Evolutionary conservation across 345 rosid genomes (phyloP), one percentile per base, ranked within the genome.

Genomic region (Litchi chinensis): DNA sequence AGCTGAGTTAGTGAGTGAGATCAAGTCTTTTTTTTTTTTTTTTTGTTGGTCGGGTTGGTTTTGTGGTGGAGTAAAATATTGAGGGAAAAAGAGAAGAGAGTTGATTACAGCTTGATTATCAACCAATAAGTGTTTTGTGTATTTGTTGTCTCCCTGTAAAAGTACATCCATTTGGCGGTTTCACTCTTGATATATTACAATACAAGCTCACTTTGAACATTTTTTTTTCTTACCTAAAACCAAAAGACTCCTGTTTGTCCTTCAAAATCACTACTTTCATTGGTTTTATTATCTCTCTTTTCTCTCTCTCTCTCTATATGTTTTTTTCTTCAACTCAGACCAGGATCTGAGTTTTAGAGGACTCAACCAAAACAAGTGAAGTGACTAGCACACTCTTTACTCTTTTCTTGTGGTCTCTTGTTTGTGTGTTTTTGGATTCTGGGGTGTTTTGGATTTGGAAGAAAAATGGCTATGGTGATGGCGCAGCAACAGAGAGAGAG

Each of bases 401-500:
- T 46, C 5, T 46, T 11, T 7, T 7, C 26, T 72, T 28, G 1
- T 40, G 8, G 22, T 71, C 64, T 71, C 43, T 57, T 40, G 52
- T 7, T 54, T 81, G 59, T 78, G 68, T 65, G 26, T 72, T 21
- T 56, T 48, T 82, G 59, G 59, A 54, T 79, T 32, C 37, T 81
- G 50, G 81, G 72, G 71, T 52, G 77, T 68, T 16, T 21, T 68
- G 71, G 79, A 70, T 78, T 74, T 66, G 40, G 11, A 64, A 15
- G 39, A 46, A n/a, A 62, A 74, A 89, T 87, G 92, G 89, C 89
- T 75, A 93, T 93, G 97, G 95, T 91, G 65, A 82, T 89, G 88
- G 85, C 79, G 62, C 87, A 84, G 69, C 87, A 83, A 19, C 95
- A 93, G 82, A 82, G 93, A 65, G 98, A 93, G 86, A 92, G 88